Percentiles rank a stretch among this genome's conserved stretches.
phyloP scores from a whole-genome alignment of 305 asterid species.

The Rubia tinctorum region DNA sequence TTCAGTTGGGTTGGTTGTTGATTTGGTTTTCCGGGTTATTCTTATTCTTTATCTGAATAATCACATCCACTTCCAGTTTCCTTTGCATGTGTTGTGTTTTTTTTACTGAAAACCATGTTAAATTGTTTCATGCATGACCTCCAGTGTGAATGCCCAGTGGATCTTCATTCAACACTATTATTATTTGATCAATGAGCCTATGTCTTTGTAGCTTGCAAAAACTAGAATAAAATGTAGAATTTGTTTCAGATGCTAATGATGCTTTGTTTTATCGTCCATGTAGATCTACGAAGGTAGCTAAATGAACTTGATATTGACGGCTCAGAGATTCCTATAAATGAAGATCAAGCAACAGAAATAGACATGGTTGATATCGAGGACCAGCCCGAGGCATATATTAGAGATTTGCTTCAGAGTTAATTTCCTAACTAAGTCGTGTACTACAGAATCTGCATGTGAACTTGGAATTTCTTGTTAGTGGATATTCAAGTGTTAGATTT shows the following conservation, averaged over 20 bases:
- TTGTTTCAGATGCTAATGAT: not conserved
- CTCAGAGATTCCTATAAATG: constrained; percentile 38
- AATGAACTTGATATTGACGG: constrained; percentile 58
- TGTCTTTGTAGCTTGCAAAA: too few relatives aligned
- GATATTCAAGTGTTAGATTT: not conserved
- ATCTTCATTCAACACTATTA: too few relatives aligned
- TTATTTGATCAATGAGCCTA: too few relatives aligned
- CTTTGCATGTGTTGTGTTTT: too few relatives aligned
- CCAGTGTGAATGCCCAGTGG: too few relatives aligned
- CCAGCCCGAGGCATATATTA: constrained; percentile 64
- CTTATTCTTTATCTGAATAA: too few relatives aligned
- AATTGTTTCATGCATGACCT: too few relatives aligned
- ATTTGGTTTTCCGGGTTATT: too few relatives aligned
- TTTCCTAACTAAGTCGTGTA: not conserved
- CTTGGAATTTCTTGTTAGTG: not conserved
- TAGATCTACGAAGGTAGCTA: constrained; percentile 80
- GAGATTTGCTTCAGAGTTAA: constrained; percentile 79
- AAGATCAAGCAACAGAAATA: constrained; percentile 45
- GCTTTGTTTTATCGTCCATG: not conserved
- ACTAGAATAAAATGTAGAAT: not conserved
- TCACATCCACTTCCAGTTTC: too few relatives aligned
- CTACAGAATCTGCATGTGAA: not conserved
- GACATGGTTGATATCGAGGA: constrained; percentile 60
- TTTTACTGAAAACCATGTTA: too few relatives aligned
- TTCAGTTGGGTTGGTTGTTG: too few relatives aligned